phyloP scores from a whole-genome alignment of 1,284 basidiomycete genomes.

The Clitocybe nebularis region DNA sequence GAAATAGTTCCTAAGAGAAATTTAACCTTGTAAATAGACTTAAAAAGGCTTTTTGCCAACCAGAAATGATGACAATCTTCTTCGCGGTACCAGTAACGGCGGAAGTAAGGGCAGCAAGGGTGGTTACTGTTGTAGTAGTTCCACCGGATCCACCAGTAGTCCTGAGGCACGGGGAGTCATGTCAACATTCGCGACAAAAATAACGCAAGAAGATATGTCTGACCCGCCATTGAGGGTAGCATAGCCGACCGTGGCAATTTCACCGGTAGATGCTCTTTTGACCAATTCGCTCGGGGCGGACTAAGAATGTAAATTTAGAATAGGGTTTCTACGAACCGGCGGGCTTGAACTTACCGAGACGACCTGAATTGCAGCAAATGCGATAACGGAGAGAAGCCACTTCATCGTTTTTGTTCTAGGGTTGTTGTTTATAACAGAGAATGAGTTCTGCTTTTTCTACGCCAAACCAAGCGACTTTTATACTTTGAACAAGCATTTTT shows the following conservation, averaged over 20 bases:
- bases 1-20: constrained; percentile 34
- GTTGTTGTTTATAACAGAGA: constrained; percentile 1
- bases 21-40: background rate
- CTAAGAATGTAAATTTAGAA: constrained; percentile 8
- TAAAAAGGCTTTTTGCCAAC: constrained; percentile 16
- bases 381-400: constrained; percentile 17
- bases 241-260: constrained; percentile 14
- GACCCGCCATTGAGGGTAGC: constrained; percentile 36
- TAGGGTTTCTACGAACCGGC: background rate
- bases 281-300: constrained; percentile 11
- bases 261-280: constrained; percentile 11
- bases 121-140: constrained; percentile 38
- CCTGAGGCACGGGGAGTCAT: constrained; percentile 24
- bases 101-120: constrained; percentile 36
- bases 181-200: background rate
- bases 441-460: constrained; percentile 13
- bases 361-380: constrained; percentile 13
- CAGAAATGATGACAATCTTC: constrained; percentile 44
- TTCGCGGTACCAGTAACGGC: constrained; percentile 38
- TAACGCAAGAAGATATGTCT: constrained; percentile 9
- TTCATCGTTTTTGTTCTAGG: constrained; percentile 16
- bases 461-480: constrained; percentile 9
- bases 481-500: constrained; percentile 4
- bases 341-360: constrained; percentile 9
- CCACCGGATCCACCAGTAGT: constrained; percentile 43